Evolutionary conservation across 2,329 filamentous ascomycete species (phyloP), one percentile per base, ranked within the genome.

Genomic region (Davidsoniella eucalypti): DNA sequence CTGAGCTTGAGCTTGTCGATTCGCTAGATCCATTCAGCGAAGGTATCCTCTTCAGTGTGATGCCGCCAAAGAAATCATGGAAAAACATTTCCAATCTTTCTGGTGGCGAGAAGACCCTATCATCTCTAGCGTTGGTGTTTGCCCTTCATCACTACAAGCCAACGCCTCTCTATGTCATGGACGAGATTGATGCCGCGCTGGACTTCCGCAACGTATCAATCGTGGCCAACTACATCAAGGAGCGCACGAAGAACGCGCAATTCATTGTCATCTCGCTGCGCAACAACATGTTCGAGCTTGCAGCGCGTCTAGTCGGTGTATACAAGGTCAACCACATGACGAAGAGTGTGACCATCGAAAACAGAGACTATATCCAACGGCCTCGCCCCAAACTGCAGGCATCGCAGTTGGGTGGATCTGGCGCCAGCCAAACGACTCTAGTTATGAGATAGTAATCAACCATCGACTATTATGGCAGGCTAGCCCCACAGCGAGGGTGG

Each of bases 281-380:
- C 60, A 98, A 98, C 68, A 98, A 98, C 71, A 98, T 98, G 92
- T 98, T 98, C 66, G 92, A 98, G 71, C 78, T 98, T 55, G 90
- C 93, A n/a, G 80, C 87, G 52, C 78, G 93, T 51, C 75, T 98
- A 53, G 87, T 98, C 12, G 93, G 93, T 57, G 92, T 98, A 51
- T 98, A 98, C 72, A 98, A 98, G 72, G 92, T 98, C 63, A 96
- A 94, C 67, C 90, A 98, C 66, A 98, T 96, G 80, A 92, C 85
- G 54, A 92, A 90, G 76, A 88, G 84, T 64, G 84, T 92, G 18
- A 87, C 85, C 49, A 87, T 92, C 55, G 85, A 92, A 66, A 92
- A 92, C 66, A 72, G 71, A 57, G 84, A 92, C 66, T 92, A 82
- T 61, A 84, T 84, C 57, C 61, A 61, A 53, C 60, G 57, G 48